Conservation (phyloP, 352 stramenopile species). For the Pythium guiyangense region DNA sequence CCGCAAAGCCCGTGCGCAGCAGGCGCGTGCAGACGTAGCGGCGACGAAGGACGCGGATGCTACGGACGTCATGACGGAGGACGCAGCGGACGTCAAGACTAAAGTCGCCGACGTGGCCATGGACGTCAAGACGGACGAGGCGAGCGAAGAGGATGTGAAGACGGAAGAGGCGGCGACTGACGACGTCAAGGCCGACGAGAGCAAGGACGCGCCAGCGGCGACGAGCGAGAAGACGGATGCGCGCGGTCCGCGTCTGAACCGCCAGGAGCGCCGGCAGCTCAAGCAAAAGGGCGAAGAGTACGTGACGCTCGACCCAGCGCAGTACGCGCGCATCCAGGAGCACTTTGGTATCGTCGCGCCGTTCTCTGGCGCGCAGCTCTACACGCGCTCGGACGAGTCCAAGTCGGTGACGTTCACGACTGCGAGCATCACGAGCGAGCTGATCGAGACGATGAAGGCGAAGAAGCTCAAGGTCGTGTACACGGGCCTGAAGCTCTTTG, state of each 20-base stretch:
- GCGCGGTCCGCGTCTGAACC: slow-evolving; percentile 12
- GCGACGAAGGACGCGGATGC: no score
- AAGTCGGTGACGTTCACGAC: slow-evolving; percentile 86
- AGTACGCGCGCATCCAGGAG: slow-evolving; percentile 57
- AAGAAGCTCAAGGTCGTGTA: slow-evolving; percentile 90
- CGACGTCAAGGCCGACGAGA: slow-evolving; percentile 14
- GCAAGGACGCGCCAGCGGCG: slow-evolving; percentile 14
- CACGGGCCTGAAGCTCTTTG: slow-evolving; percentile 91
- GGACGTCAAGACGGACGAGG: slow-evolving; percentile 5
- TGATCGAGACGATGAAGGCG: slow-evolving; percentile 81
- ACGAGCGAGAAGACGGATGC: background rate
- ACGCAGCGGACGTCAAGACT: no score
- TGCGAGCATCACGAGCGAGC: slow-evolving; percentile 73
- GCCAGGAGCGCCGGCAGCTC: slow-evolving; percentile 43
- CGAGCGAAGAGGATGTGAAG: slow-evolving; percentile 6
- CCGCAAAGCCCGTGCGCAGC: slow-evolving; percentile 15
- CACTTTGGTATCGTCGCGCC: slow-evolving; percentile 69
- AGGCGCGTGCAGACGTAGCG: slow-evolving; percentile 13
- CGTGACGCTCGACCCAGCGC: slow-evolving; percentile 51
- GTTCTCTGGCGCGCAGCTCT: slow-evolving; percentile 78
- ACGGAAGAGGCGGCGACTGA: slow-evolving; percentile 13
- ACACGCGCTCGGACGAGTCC: slow-evolving; percentile 84
- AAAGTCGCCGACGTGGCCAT: background rate
- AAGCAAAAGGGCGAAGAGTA: slow-evolving; percentile 68
- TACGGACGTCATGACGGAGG: no score